A percentile compares a stretch with the other conserved stretches of the same genome.
Evolutionary conservation across 495 filamentous ascomycete species (phyloP).

Genomic region (Talaromyces liani): DNA sequence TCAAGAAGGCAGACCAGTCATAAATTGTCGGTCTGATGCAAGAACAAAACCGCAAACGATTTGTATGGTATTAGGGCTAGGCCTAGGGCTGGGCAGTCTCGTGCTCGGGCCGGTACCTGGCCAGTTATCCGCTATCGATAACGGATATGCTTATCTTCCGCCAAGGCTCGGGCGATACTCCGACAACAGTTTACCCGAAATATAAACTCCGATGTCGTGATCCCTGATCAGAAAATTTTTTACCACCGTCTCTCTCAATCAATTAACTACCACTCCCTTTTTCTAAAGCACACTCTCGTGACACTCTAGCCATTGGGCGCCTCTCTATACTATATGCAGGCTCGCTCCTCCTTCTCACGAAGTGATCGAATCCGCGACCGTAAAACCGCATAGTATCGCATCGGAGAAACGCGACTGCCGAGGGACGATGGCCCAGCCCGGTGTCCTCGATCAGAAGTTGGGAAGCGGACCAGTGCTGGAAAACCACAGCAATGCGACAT

Average conservation of each 20-base stretch:
- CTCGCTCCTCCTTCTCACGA: background rate
- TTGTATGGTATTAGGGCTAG: background rate
- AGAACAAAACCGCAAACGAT: too few species aligned
- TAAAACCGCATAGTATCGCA: background rate
- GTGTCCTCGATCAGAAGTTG: background rate
- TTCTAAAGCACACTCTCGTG: background rate
- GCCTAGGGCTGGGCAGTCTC: background rate
- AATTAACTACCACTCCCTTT: background rate
- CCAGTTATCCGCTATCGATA: background rate
- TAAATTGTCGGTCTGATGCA: background rate
- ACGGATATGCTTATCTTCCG: background rate
- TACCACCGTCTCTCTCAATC: background rate
- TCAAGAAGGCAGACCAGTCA: too few species aligned
- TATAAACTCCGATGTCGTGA: slow-evolving; percentile 1
- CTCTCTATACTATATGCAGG: background rate
- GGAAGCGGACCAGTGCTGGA: background rate
- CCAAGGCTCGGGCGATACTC: background rate
- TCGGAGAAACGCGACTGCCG: background rate
- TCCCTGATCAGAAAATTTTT: background rate
- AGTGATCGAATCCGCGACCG: background rate
- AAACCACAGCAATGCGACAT: background rate
- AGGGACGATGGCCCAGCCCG: background rate
- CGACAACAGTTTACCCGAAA: background rate
- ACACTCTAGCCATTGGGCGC: background rate
- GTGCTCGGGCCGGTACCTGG: background rate